Base-by-base conservation (phyloP, 1,284 basidiomycete species). In the Singerocomus rubriflavus region DNA sequence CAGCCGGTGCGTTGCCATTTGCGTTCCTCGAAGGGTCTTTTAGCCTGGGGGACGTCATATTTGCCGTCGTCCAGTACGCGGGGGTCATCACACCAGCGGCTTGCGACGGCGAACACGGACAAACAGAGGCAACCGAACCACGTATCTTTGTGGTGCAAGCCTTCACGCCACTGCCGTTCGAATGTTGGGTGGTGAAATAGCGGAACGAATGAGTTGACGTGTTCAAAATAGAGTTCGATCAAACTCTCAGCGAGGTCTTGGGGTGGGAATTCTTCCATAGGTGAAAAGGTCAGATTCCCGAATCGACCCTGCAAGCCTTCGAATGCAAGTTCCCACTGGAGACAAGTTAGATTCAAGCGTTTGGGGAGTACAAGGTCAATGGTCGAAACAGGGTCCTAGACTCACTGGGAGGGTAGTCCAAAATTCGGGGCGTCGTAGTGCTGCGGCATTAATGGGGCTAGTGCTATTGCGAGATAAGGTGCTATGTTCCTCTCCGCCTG, bases 151-250 rank as follows among this genome's bases (percentile, higher is more conserved):
- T 78, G 56, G 61, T 87, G 78, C 34, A 85, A 62, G 6, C 73
- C 71, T 7, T 79, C 74, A 39, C 65, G 69, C 69, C 82, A 83
- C 43, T 85, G 78, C 13, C 74, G 71, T 38, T 82, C 72, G 58
- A 92, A 91, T 1, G 84, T 82, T 13, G 79, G 78, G 13, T 76
- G 76, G 62, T 91, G 88, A 35, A 92, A 71, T 12, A 92, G 69
- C 6, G 86, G 85, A 48, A 80, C 71, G 40, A 78, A 72, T 12
- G 64, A 57, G 62, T 90, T 88, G 47, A 74, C 63, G 54, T 82
- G 71, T 5, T 66, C 58, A 59, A 92, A 92, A 64, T 81, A 91
- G n/a, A 82, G 68, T 31, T 81, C 71, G 57, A 91, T 78, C 26
- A 93, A 73, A 4, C 62, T 62, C 8, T 68, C 61, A 5, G 78